Evolutionary conservation across 1,284 basidiomycete genomes (phyloP), one percentile per base, ranked within the genome.

Genomic region (Apiotrichum veenhuisii): DNA sequence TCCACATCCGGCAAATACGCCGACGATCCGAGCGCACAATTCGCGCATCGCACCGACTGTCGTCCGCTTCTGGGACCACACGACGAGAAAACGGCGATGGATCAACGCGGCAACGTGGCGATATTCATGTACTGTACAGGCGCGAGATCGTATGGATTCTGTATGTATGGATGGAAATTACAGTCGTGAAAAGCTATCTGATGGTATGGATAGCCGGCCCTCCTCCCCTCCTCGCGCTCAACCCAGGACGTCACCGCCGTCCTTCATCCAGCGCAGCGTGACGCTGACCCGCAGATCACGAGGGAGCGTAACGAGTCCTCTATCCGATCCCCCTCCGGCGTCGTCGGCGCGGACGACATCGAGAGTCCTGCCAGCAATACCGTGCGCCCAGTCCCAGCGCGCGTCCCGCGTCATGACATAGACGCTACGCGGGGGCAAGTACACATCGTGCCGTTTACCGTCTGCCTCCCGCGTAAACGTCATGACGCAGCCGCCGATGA

Each of bases 351-450:
- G n/a, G n/a, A 76, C 73, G 1, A 64, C 7, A 60, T 76, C 76
- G 20, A 63, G 55, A 18, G 34, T 33, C 22, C 70, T 34, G 0
- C 52, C 63, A 18, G 64, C 62, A 20, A 81, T 81, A 9, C 79
- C 79, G 58, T 81, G 80, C 22, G 59, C 62, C 78, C 78, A 81
- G 1, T 70, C 65, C 75, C 78, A 80, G 26, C 80, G 57, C 22
- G 78, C 74, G 46, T 73, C 68, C 0, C 74, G 74, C 0, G 65
- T 68, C 43, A 81, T 44, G 7, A 77, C 61, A 40, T 80, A 73
- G 1, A 80, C 72, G 0, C 65, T 73, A 14, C 74, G 51, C 9
- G 74, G 67, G 0, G 78, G 76, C 5, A 81, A 65, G 50, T 74
- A 79, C n/a, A 80, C 71, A 20, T 72, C 55, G 23, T 65, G 45